Percentiles rank a stretch among this genome's conserved stretches.
Evolutionary conservation across 2,329 filamentous ascomycete genomes (phyloP).

Genomic region (Pseudogymnoascus sp.): DNA sequence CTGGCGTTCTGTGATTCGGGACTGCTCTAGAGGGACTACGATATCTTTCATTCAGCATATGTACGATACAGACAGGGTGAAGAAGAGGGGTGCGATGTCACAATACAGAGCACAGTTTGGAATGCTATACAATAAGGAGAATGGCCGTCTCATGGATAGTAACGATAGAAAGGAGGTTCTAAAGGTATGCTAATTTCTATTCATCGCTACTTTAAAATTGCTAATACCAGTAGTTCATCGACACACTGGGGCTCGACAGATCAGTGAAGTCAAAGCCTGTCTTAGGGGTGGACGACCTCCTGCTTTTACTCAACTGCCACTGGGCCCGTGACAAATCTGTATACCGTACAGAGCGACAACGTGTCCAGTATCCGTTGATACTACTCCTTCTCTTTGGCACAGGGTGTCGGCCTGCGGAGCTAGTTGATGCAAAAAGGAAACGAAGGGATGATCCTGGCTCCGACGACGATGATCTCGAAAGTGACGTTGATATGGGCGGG

Average conservation of each 20-base stretch:
- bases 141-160: slow-evolving; percentile 12
- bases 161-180: slow-evolving; percentile 13
- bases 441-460: slow-evolving; percentile 12
- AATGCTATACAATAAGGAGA: slow-evolving; percentile 16
- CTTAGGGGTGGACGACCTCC: slow-evolving; percentile 18
- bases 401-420: slow-evolving; percentile 18
- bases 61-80: slow-evolving; percentile 10
- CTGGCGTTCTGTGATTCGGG: slow-evolving; percentile 11
- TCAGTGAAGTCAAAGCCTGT: slow-evolving; percentile 19
- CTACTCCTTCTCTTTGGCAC: slow-evolving; percentile 18
- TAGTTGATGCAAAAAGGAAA: slow-evolving; percentile 19
- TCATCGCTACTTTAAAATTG: slow-evolving; percentile 11
- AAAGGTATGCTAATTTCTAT: slow-evolving; percentile 12
- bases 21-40: slow-evolving; percentile 12
- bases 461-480: not conserved
- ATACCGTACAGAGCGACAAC: slow-evolving; percentile 20
- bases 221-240: slow-evolving; percentile 15
- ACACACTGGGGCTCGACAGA: slow-evolving; percentile 16
- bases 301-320: slow-evolving; percentile 19
- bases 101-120: slow-evolving; percentile 15
- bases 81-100: slow-evolving; percentile 10
- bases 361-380: slow-evolving; percentile 14
- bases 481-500: not conserved
- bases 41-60: slow-evolving; percentile 13
- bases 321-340: slow-evolving; percentile 20